Percentiles rank a stretch among this genome's conserved stretches.
phyloP scores from a whole-genome alignment of 345 rosid species.

The Lumnitzera racemosa region DNA sequence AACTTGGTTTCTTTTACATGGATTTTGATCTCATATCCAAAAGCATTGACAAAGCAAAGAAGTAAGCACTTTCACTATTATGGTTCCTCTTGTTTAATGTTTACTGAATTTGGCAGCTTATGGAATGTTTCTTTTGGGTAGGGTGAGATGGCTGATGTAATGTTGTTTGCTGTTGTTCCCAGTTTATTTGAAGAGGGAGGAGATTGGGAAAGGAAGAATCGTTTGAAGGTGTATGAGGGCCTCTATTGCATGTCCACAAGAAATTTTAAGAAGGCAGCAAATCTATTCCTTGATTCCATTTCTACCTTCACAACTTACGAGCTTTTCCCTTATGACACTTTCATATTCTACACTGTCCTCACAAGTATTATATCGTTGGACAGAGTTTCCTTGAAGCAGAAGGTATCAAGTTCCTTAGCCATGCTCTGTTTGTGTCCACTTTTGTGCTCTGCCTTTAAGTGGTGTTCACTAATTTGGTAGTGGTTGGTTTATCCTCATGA shows the following conservation, averaged over 20 bases:
- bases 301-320: slow-evolving; percentile 98
- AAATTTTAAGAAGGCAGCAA: slow-evolving; percentile 85
- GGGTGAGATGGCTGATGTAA: neutral
- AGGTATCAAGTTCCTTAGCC: slow-evolving; percentile 37
- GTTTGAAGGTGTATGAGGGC: slow-evolving; percentile 96
- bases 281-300: slow-evolving; percentile 86
- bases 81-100: slow-evolving; percentile 6
- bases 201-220: slow-evolving; percentile 99
- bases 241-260: slow-evolving; percentile 85
- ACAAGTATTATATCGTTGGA: slow-evolving; percentile 92
- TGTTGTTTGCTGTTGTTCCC: slow-evolving; percentile 11
- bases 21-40: slow-evolving; percentile 90
- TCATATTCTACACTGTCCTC: slow-evolving; percentile 92
- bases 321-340: slow-evolving; percentile 88
- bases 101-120: neutral
- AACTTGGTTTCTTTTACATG: slow-evolving; percentile 86
- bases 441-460: too few relatives aligned
- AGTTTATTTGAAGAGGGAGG: slow-evolving; percentile 99
- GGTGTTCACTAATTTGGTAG: neutral
- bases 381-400: slow-evolving; percentile 94
- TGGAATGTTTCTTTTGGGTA: neutral
- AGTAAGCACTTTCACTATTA: slow-evolving; percentile 29
- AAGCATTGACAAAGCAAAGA: slow-evolving; percentile 97
- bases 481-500: neutral
- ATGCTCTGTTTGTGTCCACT: slow-evolving; percentile 1